Evolutionary conservation across 208 protist genomes (phyloP), one percentile per base, ranked within the genome.

Genomic region (Trypanosoma cruzi): DNA sequence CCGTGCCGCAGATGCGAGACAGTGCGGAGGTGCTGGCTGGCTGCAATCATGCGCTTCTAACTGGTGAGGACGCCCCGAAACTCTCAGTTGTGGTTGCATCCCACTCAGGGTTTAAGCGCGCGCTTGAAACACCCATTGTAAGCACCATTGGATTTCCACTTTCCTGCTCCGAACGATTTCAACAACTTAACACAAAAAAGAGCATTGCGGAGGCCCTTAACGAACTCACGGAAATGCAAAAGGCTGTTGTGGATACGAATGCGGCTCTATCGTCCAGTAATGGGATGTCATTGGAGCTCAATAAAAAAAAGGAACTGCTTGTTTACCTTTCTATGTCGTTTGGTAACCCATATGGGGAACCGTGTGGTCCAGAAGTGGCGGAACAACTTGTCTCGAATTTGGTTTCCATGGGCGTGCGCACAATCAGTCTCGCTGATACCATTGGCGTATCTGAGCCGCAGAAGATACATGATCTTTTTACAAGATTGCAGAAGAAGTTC

Each of bases 261-360:
- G n/a, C 5, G 18, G 5, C 36, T 7, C n/a, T 24, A 5, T 8
- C 22, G 14, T 24, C 32, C 1, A 5, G 52, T 16, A 16, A 16
- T 37, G 50, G 5, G 0, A 18, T 18, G 1, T 40, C 34, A 32
- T 11, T 3, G 22, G 28, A 50, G 2, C 3, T 32, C 16, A 0
- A 14, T 7, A 36, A 22, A 1, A 31, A 64, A 55, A 81, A 76
- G 62, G 62, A 82, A 32, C 48, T 82, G 18, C 29, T 82, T 26
- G 61, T 72, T 28, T 82, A 82, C 62, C 61, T 82, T 56, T 82
- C 77, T 11, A 82, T 82, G 77, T 73, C 60, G 18, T 82, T 82
- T 59, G 77, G 77, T 42, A 82, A 82, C 48, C 77, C 77, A 2
- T 82, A 80, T 53, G 66, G 73, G 20, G 77, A 82, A 48, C 48